Evolutionary conservation across 495 filamentous ascomycete genomes (phyloP), one percentile per base, ranked within the genome.

Genomic region (Penicillium pancosmium): DNA sequence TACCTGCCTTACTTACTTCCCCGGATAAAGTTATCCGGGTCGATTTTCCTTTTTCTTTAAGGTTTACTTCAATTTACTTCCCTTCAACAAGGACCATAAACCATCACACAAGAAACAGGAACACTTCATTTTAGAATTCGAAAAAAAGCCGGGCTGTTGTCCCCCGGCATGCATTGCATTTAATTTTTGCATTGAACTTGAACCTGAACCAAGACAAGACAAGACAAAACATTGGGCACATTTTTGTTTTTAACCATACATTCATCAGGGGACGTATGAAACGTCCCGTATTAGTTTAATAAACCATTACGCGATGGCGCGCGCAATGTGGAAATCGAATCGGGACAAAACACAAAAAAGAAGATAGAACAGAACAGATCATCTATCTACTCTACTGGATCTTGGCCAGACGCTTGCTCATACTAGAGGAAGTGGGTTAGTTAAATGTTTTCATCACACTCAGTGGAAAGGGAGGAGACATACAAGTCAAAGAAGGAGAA

Each of bases 401-500:
- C 61, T 71, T 55, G 52, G 65, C 58, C 52, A 85, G 72, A 57
- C 81, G 69, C 70, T 83, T 81, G 65, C 80, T 81, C 82, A 85
- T 85, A 68, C 82, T 84, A 59, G 46, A 46, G 16, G 3, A 4
- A 43, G 56, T 78, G 62, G 72, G 69, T 52, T 25, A 40, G 11
- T 12, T 38, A 1, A 10, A 10, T n/a, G 2, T 21, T 21, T 2
- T 21, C 19, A 21, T 50, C 21, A 8, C 13, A 5, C 13, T 12
- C 16, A 19, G 25, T 27, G 54, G 33, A 12, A 52, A 8, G 2
- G 48, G 6, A 35, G 16, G 13, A 7, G 15, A 38, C 90, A 85
- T 81, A 96, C 92, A 98, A 98, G 65, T 95, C 90, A 76, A 96
- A 98, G 83, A 98, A 98, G 8, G 94, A 91, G 78, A 98, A 97